phyloP scores from a whole-genome alignment of 441 rosid species.

The Populus hybrid region DNA sequence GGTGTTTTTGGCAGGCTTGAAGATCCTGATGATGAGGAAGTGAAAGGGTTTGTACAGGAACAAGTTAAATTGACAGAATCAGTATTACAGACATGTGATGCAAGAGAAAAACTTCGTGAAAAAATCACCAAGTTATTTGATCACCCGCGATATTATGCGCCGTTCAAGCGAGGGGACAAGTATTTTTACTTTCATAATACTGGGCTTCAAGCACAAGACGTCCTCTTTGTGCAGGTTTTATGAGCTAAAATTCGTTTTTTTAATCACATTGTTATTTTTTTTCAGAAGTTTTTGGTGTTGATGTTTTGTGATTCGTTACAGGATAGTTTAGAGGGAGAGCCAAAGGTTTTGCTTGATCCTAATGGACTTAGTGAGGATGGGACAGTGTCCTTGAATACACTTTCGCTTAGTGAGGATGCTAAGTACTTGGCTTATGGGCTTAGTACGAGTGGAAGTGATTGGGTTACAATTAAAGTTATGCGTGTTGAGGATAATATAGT shows the following conservation, averaged over 20 bases:
- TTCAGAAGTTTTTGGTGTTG: background rate
- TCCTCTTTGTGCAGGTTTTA: slow-evolving; percentile 75
- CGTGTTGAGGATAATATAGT: slow-evolving; percentile 58
- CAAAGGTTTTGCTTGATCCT: slow-evolving; percentile 85
- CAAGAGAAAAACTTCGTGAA: slow-evolving; percentile 57
- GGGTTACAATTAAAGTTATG: slow-evolving; percentile 83
- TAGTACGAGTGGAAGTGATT: slow-evolving; percentile 93
- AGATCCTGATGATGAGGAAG: slow-evolving; percentile 86
- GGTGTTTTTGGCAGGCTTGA: slow-evolving; percentile 74
- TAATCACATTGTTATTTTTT: background rate
- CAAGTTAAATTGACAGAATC: slow-evolving; percentile 73
- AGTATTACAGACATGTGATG: slow-evolving; percentile 59
- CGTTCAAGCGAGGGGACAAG: slow-evolving; percentile 64
- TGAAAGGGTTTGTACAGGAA: slow-evolving; percentile 61
- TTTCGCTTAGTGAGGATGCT: slow-evolving; percentile 72
- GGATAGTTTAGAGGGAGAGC: slow-evolving; percentile 71
- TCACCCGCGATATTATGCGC: slow-evolving; percentile 76
- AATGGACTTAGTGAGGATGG: slow-evolving; percentile 85
- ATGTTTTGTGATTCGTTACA: slow-evolving; percentile 21
- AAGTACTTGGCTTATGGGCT: slow-evolving; percentile 79
- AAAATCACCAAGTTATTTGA: slow-evolving; percentile 62
- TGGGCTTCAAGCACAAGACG: slow-evolving; percentile 82
- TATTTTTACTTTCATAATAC: slow-evolving; percentile 81
- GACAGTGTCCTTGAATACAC: slow-evolving; percentile 58
- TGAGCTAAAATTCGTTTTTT: background rate